Evolutionary conservation across 1,139 yeast genomes (phyloP).

Genomic region (Kodamaea sp.): DNA sequence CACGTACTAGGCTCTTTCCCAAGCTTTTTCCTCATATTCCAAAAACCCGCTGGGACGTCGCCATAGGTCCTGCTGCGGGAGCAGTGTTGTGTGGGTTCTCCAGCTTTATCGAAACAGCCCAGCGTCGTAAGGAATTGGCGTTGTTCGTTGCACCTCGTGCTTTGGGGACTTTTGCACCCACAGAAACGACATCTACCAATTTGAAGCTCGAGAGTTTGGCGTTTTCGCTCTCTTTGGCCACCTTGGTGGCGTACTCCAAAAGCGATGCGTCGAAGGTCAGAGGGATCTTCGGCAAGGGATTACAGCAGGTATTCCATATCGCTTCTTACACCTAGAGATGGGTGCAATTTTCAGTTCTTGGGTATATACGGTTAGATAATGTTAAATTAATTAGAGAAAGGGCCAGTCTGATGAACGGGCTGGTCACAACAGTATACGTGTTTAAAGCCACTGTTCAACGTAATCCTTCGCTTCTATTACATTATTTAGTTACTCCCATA

Average conservation of each 20-base stretch:
- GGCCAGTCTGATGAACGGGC: no score
- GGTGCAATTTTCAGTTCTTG: no score
- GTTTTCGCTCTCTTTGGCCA: constrained; percentile 36
- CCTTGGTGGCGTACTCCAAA: constrained; percentile 34
- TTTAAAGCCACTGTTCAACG: no score
- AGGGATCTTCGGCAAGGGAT: constrained; percentile 39
- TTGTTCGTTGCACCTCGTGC: constrained; percentile 42
- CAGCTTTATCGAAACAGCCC: constrained; percentile 33
- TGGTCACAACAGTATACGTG: no score
- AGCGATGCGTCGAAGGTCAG: constrained; percentile 30
- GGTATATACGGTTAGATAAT: no score
- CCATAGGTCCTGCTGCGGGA: constrained; percentile 32
- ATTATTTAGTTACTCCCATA: no score
- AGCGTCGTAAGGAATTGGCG: constrained; percentile 41
- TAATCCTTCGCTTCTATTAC: no score
- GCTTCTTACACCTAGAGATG: no score
- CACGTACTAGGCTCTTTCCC: constrained; percentile 33
- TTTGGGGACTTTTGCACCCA: constrained; percentile 34
- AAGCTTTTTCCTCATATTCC: constrained; percentile 31
- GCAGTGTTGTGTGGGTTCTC: constrained; percentile 36
- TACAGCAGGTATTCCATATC: constrained; percentile 10
- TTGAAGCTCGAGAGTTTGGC: constrained; percentile 29
- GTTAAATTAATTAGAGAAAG: no score
- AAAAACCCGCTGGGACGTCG: constrained; percentile 28
- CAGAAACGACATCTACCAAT: constrained; percentile 27